phyloP scores from a whole-genome alignment of 2,329 filamentous ascomycete species.

The Nemania abortiva region DNA sequence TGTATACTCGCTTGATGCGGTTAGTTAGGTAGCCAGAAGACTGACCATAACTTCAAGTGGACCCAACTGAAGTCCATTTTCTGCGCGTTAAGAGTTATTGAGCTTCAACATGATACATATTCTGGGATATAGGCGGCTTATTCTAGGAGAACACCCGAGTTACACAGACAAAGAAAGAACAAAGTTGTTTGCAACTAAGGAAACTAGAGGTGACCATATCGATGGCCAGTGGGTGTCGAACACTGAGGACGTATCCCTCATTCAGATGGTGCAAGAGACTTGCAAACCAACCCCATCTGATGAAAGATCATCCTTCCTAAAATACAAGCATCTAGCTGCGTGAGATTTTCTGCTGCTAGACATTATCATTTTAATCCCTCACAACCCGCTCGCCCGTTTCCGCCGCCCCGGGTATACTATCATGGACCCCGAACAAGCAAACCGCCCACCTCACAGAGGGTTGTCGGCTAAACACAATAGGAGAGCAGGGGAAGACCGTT shows the following conservation, averaged over 20 bases:
- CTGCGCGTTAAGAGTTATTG: not conserved
- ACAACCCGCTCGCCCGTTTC: slow-evolving; percentile 47
- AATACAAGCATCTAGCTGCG: slow-evolving; percentile 53
- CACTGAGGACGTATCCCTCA: slow-evolving; percentile 42
- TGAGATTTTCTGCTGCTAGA: slow-evolving; percentile 44
- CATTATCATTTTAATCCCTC: slow-evolving; percentile 48
- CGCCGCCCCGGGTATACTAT: slow-evolving; percentile 51
- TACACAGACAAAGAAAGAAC: slow-evolving; percentile 50
- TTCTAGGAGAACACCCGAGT: slow-evolving; percentile 44
- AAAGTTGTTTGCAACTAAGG: slow-evolving; percentile 48
- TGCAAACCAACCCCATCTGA: slow-evolving; percentile 37
- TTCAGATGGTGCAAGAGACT: slow-evolving; percentile 45
- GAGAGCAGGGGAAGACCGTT: slow-evolving; percentile 37
- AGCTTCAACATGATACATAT: slow-evolving; percentile 36
- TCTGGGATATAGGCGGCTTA: slow-evolving; percentile 47
- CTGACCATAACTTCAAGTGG: not conserved
- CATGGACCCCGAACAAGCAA: slow-evolving; percentile 47
- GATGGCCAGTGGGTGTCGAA: slow-evolving; percentile 42
- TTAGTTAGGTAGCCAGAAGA: not conserved
- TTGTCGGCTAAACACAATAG: slow-evolving; percentile 41
- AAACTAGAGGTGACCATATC: slow-evolving; percentile 50
- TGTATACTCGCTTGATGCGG: not conserved
- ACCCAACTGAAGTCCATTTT: not conserved
- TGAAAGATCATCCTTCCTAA: slow-evolving; percentile 48
- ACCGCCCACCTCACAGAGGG: slow-evolving; percentile 46